phyloP scores from a whole-genome alignment of 1,284 basidiomycete genomes.

The Gomphus sp. region DNA sequence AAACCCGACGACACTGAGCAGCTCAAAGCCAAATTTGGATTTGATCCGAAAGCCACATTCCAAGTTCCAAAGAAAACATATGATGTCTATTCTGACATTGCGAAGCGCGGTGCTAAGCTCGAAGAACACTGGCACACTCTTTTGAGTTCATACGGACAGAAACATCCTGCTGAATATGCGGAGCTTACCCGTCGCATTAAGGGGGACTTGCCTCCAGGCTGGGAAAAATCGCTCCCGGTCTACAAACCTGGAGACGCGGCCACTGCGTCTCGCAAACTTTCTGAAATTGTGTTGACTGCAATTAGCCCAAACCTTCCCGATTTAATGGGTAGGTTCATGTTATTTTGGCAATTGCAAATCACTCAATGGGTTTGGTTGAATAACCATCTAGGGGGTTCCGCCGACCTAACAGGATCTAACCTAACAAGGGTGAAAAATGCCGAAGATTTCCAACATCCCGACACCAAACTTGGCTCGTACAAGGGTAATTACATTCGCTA shows the following conservation, averaged over 20 bases:
- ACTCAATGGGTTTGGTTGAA: not conserved
- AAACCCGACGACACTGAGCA: slow-evolving; percentile 86
- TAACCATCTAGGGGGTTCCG: slow-evolving; percentile 55
- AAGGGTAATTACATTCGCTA: slow-evolving; percentile 89
- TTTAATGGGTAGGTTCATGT: slow-evolving; percentile 36
- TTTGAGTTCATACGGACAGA: slow-evolving; percentile 63
- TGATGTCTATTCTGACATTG: slow-evolving; percentile 58
- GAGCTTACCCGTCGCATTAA: slow-evolving; percentile 82
- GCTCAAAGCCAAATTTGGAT: slow-evolving; percentile 81
- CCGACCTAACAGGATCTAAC: slow-evolving; percentile 90
- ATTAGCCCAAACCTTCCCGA: slow-evolving; percentile 76
- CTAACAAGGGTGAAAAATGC: slow-evolving; percentile 78
- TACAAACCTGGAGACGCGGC: slow-evolving; percentile 79
- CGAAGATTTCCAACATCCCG: slow-evolving; percentile 88
- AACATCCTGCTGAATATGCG: slow-evolving; percentile 78
- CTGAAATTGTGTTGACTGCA: slow-evolving; percentile 80
- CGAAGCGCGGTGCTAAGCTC: slow-evolving; percentile 62
- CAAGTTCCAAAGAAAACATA: slow-evolving; percentile 72
- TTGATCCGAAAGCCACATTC: slow-evolving; percentile 76
- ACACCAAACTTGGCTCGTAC: slow-evolving; percentile 77
- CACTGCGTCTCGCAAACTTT: slow-evolving; percentile 87
- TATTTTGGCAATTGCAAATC: not conserved
- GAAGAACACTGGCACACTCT: slow-evolving; percentile 73
- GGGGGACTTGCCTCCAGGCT: slow-evolving; percentile 75
- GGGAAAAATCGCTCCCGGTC: slow-evolving; percentile 81